Percentiles rank a stretch among this genome's conserved stretches.
phyloP scores from a whole-genome alignment of 2,329 filamentous ascomycete genomes.

The Alternaria novae-zelandiae region DNA sequence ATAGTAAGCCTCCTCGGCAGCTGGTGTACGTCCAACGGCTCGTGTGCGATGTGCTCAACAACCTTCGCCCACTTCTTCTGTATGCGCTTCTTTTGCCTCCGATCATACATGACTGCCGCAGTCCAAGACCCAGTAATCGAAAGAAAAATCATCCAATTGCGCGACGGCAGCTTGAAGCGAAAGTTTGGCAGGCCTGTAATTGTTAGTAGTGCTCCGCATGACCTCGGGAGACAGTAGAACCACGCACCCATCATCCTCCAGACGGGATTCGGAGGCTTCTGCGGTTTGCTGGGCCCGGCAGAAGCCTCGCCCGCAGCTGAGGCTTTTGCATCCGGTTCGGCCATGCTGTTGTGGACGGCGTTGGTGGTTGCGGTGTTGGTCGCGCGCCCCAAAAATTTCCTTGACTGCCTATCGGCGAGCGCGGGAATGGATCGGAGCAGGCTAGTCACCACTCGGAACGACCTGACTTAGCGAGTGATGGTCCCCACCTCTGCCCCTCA shows the following conservation, averaged over 20 bases:
- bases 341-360: slow-evolving; percentile 35
- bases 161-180: slow-evolving; percentile 83
- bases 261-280: slow-evolving; percentile 45
- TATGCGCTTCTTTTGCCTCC: slow-evolving; percentile 82
- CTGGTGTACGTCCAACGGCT: slow-evolving; percentile 73
- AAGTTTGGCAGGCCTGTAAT: slow-evolving; percentile 78
- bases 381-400: slow-evolving; percentile 33
- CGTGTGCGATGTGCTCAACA: slow-evolving; percentile 82
- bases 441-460: slow-evolving; percentile 4
- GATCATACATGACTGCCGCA: slow-evolving; percentile 86
- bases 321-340: slow-evolving; percentile 39
- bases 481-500: not conserved
- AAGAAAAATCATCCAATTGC: slow-evolving; percentile 98
- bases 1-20: slow-evolving; percentile 86
- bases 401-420: slow-evolving; percentile 16
- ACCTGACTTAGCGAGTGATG: not conserved
- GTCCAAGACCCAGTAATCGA: slow-evolving; percentile 78
- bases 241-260: slow-evolving; percentile 50
- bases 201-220: slow-evolving; percentile 13
- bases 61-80: slow-evolving; percentile 86
- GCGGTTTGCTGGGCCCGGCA: slow-evolving; percentile 32
- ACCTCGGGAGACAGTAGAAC: not conserved
- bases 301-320: slow-evolving; percentile 29
- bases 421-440: slow-evolving; percentile 26
- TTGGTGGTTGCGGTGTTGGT: slow-evolving; percentile 15